phyloP scores from a whole-genome alignment of 2,329 filamentous ascomycete genomes.

The Cordyceps cicadae region DNA sequence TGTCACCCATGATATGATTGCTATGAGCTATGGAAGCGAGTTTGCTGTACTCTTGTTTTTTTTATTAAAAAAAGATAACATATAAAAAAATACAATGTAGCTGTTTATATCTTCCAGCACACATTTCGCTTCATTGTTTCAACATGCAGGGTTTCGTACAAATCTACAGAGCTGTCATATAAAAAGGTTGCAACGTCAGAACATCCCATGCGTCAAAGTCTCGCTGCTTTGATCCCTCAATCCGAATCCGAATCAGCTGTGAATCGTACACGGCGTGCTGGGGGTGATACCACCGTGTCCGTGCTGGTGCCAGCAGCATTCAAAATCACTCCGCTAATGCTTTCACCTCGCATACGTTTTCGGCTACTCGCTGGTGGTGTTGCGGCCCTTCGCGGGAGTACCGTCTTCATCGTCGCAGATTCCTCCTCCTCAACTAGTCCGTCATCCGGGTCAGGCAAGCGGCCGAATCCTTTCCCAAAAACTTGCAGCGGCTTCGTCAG shows the following conservation, averaged over 20 bases:
- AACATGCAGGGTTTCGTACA: neutral
- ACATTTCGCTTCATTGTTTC: too few species aligned
- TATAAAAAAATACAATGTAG: neutral
- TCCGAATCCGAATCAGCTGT: neutral
- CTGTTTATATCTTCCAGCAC: too few species aligned
- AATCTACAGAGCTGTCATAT: neutral
- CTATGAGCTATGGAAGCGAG: neutral
- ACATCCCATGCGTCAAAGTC: neutral
- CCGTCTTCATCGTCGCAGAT: neutral
- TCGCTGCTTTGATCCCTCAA: neutral
- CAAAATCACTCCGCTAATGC: neutral
- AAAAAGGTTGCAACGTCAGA: neutral
- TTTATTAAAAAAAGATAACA: neutral
- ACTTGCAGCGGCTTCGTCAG: conserved; percentile 38
- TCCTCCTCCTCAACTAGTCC: conserved; percentile 30
- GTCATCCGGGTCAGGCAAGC: conserved; percentile 35
- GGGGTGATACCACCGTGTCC: neutral
- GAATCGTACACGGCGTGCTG: conserved; percentile 7
- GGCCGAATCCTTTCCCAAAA: conserved; percentile 43
- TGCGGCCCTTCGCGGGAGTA: neutral
- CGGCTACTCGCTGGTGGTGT: neutral
- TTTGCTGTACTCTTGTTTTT: neutral
- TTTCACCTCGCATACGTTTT: neutral
- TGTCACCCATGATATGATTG: neutral
- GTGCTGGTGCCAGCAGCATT: too few species aligned